Evolutionary conservation across 2,329 filamentous ascomycete genomes (phyloP).

Genomic region (Fusarium equiseti): DNA sequence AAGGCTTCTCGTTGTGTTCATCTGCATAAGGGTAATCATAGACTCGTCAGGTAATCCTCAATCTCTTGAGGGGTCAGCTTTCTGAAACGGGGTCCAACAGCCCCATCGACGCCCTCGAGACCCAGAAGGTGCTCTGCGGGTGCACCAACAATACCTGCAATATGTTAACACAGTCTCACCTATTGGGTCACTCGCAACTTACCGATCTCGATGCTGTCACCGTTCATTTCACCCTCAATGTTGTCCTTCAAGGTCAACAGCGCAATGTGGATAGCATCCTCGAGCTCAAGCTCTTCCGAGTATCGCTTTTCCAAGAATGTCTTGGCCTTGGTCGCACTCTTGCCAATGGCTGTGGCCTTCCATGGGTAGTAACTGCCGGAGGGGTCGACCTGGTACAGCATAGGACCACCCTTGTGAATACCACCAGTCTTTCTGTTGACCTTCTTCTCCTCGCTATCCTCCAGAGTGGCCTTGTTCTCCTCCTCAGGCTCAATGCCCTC

Average conservation of each 20-base stretch:
- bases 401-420: constrained; percentile 94
- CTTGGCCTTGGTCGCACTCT: constrained; percentile 98
- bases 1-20: constrained; percentile 51
- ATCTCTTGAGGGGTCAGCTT: constrained; percentile 98
- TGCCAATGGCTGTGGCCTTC: constrained; percentile 99
- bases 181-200: constrained; percentile 50
- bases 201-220: constrained; percentile 98
- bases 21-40: constrained; percentile 68
- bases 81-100: constrained; percentile 87
- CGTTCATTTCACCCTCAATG: constrained; percentile 99
- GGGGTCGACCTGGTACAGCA: constrained; percentile 99
- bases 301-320: constrained; percentile 99
- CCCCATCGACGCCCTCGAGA: constrained; percentile 88
- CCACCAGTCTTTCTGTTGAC: constrained; percentile 89
- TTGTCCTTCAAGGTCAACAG: constrained; percentile 98
- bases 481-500: constrained; percentile 93
- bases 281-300: constrained; percentile 94
- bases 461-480: constrained; percentile 62
- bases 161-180: constrained; percentile 39
- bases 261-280: constrained; percentile 98
- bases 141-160: constrained; percentile 88
- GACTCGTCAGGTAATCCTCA: constrained; percentile 98
- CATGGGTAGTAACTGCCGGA: constrained; percentile 98
- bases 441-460: constrained; percentile 77
- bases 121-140: constrained; percentile 94